Conservation (phyloP, 371 early-diverging fungal genomes). For the Saksenaea vasiformis region DNA sequence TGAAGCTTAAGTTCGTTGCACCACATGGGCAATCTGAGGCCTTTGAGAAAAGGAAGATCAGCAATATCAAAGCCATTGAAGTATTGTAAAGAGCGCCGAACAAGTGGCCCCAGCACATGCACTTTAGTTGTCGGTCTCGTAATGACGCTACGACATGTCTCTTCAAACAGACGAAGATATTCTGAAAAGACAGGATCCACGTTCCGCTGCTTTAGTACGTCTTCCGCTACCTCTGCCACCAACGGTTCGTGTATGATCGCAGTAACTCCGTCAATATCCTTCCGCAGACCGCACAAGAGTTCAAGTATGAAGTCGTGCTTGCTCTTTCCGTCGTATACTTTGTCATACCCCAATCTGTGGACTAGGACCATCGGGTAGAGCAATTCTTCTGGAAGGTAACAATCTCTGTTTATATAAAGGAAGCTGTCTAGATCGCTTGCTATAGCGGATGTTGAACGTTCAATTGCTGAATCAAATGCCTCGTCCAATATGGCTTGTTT, state of each 20-base stretch:
- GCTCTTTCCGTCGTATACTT: too few species aligned
- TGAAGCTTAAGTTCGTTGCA: slow-evolving; percentile 12
- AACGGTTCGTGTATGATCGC: slow-evolving; percentile 12
- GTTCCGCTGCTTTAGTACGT: slow-evolving; percentile 1
- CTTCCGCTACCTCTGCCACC: slow-evolving; percentile 14
- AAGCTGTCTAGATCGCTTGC: too few species aligned
- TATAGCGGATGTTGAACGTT: too few species aligned
- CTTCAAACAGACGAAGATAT: slow-evolving; percentile 12
- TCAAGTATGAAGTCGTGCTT: too few species aligned
- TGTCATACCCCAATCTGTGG: too few species aligned
- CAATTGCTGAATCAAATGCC: too few species aligned
- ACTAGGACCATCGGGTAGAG: too few species aligned
- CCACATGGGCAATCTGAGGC: slow-evolving; percentile 15
- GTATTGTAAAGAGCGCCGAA: slow-evolving; percentile 9
- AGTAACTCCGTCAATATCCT: background rate
- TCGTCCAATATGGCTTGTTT: too few species aligned
- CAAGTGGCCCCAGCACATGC: slow-evolving; percentile 12
- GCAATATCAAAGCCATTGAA: slow-evolving; percentile 6
- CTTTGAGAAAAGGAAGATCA: slow-evolving; percentile 22
- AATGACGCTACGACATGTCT: too few species aligned
- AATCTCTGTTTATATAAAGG: too few species aligned
- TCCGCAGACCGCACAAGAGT: background rate
- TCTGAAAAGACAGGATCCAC: slow-evolving; percentile 9
- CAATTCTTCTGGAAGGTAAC: too few species aligned
- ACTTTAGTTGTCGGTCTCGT: slow-evolving; percentile 9